These are phyloP conservation scores for Incumbomyces delicatus DNA, from an alignment of 2,329 filamentous ascomycete genomes.

Conservation along the genomic window DNA sequence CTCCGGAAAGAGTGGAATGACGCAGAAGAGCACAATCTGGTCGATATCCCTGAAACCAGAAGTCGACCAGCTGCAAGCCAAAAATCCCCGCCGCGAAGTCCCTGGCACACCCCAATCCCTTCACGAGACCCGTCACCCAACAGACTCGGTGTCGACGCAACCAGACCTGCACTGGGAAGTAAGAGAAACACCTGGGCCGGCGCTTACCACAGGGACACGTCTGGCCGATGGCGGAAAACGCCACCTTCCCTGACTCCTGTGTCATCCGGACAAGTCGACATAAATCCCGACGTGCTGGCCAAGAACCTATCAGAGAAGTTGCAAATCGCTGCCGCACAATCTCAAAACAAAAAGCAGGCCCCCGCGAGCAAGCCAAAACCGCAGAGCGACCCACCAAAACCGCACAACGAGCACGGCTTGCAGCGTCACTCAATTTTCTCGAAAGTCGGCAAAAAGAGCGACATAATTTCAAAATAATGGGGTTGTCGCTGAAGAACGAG, in stretches of 20 bases:
- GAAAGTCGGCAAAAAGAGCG: too few species aligned
- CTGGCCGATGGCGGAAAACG: not conserved
- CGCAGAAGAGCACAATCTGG: not conserved
- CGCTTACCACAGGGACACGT: not conserved
- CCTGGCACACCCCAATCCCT: not conserved
- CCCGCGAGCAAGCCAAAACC: not conserved
- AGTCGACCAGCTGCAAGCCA: not conserved
- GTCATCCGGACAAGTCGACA: not conserved
- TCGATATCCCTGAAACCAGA: slow-evolving; percentile 1
- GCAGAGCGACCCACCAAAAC: not conserved
- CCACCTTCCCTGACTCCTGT: not conserved
- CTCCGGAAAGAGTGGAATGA: slow-evolving; percentile 13
- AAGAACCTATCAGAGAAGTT: not conserved
- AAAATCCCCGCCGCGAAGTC: not conserved
- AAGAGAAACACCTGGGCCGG: not conserved
- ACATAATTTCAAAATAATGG: too few species aligned
- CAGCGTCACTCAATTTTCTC: not conserved
- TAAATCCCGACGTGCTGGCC: not conserved
- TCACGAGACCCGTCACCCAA: slow-evolving; percentile 1
- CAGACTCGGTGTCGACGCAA: not conserved
- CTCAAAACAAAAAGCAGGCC: not conserved
- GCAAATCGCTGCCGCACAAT: not conserved
- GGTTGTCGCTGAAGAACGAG: too few species aligned
- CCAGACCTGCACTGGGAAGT: not conserved
- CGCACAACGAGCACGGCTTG: not conserved